A percentile compares a stretch with the other conserved stretches of the same genome.
phyloP scores from a whole-genome alignment of 129 eudicot genomes.

The Dittrichia graveolens region DNA sequence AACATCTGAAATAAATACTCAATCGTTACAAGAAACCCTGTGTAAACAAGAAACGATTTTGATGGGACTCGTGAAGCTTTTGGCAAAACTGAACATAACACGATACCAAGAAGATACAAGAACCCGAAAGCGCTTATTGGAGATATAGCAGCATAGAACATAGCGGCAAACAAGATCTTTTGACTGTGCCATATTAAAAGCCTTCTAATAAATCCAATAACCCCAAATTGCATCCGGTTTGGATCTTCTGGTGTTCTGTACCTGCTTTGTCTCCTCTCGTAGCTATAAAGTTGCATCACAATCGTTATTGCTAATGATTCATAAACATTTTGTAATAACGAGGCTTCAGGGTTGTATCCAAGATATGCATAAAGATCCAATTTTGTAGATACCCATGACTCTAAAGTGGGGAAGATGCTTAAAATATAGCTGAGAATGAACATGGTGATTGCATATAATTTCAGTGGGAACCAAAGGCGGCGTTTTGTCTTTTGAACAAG shows the following conservation, averaged over 20 bases:
- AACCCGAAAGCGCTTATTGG: constrained; percentile 58
- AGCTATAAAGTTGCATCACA: constrained; percentile 55
- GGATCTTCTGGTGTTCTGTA: constrained; percentile 30
- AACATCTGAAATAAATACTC: constrained; percentile 55
- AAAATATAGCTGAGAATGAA: constrained; percentile 41
- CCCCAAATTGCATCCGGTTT: constrained; percentile 23
- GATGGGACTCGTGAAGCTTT: constrained; percentile 53
- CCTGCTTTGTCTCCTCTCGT: constrained; percentile 51
- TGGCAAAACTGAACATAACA: constrained; percentile 46
- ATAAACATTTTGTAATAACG: constrained; percentile 43
- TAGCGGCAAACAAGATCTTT: constrained; percentile 46
- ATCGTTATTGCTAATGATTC: constrained; percentile 48
- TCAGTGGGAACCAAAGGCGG: constrained; percentile 54
- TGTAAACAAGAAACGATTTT: constrained; percentile 43
- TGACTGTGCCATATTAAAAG: constrained; percentile 57
- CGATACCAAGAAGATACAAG: constrained; percentile 51
- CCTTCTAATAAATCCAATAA: constrained; percentile 40
- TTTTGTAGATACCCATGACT: constrained; percentile 40
- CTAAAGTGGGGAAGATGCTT: constrained; percentile 43
- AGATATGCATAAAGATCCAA: constrained; percentile 42
- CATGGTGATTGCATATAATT: constrained; percentile 42
- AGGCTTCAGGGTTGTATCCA: constrained; percentile 48
- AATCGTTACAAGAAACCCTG: constrained; percentile 50
- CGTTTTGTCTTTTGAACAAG: constrained; percentile 55
- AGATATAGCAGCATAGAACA: constrained; percentile 52